Evolutionary conservation across 2,329 filamentous ascomycete species (phyloP).

Genomic region (Aspergillus candidus): DNA sequence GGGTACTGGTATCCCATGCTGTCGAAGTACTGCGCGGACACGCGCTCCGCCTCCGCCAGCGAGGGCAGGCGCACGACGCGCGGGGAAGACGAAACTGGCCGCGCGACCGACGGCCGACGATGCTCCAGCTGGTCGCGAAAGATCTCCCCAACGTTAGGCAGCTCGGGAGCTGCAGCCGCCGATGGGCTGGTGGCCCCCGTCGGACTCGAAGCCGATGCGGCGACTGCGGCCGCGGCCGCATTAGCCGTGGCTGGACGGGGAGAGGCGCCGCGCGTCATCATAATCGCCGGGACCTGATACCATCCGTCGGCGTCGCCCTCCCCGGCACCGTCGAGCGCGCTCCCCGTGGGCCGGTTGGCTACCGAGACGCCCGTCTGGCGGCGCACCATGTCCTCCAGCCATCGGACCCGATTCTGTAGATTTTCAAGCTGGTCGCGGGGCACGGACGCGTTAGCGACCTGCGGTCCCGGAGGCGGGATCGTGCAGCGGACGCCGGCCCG

Average conservation of each 20-base stretch:
- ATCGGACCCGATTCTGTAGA: conserved; percentile 35
- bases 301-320: conserved; percentile 32
- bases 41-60: conserved; percentile 29
- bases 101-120: conserved; percentile 29
- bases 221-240: conserved; percentile 3
- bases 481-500: conserved; percentile 37
- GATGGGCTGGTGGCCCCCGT: conserved; percentile 15
- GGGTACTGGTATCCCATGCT: conserved; percentile 36
- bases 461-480: conserved; percentile 33
- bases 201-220: conserved; percentile 7
- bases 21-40: conserved; percentile 32
- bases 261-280: conserved; percentile 26
- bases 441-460: conserved; percentile 32
- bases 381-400: conserved; percentile 33
- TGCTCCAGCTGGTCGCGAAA: conserved; percentile 36
- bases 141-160: conserved; percentile 36
- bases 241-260: conserved; percentile 16
- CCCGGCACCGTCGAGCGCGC: conserved; percentile 21
- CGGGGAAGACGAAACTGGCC: conserved; percentile 24
- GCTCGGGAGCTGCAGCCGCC: conserved; percentile 20
- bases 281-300: conserved; percentile 34
- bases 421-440: conserved; percentile 36
- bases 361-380: conserved; percentile 31
- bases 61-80: conserved; percentile 30
- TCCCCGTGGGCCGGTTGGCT: conserved; percentile 28